These are phyloP conservation scores for Penicillium argentinense DNA, from an alignment of 495 filamentous ascomycete genomes.

Conservation along the genomic window DNA sequence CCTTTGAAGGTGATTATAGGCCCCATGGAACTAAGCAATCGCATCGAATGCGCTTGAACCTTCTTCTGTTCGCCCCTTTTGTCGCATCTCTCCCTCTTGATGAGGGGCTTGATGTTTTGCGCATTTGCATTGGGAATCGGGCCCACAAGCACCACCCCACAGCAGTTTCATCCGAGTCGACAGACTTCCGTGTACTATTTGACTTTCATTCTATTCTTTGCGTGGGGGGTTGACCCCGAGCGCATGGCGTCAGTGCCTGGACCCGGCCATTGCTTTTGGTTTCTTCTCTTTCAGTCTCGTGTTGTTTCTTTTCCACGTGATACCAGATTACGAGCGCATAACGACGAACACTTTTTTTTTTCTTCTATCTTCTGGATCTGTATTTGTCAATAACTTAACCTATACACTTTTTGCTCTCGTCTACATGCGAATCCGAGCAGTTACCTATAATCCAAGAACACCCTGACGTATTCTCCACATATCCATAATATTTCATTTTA, in stretches of 20 bases:
- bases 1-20: too few relatives aligned
- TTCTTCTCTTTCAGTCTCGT: conserved; percentile 8
- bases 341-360: too few relatives aligned
- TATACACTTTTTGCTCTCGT: conserved; percentile 10
- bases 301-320: conserved; percentile 24
- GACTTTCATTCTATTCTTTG: conserved; percentile 19
- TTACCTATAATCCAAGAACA: too few relatives aligned
- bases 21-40: too few relatives aligned
- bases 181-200: conserved; percentile 19
- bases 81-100: conserved; percentile 6
- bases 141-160: conserved; percentile 26
- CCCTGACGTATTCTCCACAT: too few relatives aligned
- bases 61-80: not conserved
- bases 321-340: conserved; percentile 40
- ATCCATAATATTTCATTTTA: too few relatives aligned
- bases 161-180: conserved; percentile 31
- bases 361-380: conserved; percentile 32
- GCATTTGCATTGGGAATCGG: conserved; percentile 34
- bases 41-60: too few relatives aligned
- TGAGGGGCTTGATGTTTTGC: conserved; percentile 2
- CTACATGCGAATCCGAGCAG: not conserved
- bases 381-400: conserved; percentile 34
- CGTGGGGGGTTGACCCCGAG: conserved; percentile 12
- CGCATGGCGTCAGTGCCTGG: conserved; percentile 33
- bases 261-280: conserved; percentile 15